Base-by-base conservation (phyloP, 2,329 filamentous ascomycete species). In the Colletotrichum costaricense region DNA sequence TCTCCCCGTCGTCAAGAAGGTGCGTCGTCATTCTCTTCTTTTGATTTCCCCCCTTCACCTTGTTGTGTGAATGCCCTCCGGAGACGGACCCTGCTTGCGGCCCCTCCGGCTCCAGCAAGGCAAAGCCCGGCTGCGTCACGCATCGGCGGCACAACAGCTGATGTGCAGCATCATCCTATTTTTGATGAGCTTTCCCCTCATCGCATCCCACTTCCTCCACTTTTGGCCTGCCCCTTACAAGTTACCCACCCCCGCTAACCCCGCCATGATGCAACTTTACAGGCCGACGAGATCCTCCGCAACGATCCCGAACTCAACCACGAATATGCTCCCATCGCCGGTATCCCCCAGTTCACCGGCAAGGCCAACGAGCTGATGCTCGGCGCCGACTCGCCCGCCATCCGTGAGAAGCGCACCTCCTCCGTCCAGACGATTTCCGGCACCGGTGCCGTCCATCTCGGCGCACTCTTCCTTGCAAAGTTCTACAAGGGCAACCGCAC, bases 271-370 rank as follows among this genome's bases (percentile, higher is more conserved):
- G 67, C 62, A 62, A 73, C 66, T 55, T 55, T n/a, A 65, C 81
- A 98, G 96, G 97, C 97, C 78, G 95, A 98, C 82, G 93, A 97
- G 77, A 91, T 95, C 79, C 90, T 98, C 77, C 93, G 92, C 83
- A 93, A 93, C 81, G 95, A 98, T 84, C 95, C 96, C 81, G 90
- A 94, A 73, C 89, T 97, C 79, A 97, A 99, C 87, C 96, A 99
- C 88, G 97, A 99, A 89, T 99, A 99, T 85, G 94, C 97, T 73
- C 96, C 97, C 73, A 99, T 99, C 82, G 93, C 95, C 75, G 97
- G 97, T 80, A 89, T 98, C 73, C 86, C 92, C 69, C 89, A 93
- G 75, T 97, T 98, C 86, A 98, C 95, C 73, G 89, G 91, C 78
- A 97, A 97, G 81, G 95, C 97, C 28, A 94, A 96, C 82, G 95